Base-by-base conservation (phyloP, 2,329 filamentous ascomycete species). In the Calonectria honghensis region DNA sequence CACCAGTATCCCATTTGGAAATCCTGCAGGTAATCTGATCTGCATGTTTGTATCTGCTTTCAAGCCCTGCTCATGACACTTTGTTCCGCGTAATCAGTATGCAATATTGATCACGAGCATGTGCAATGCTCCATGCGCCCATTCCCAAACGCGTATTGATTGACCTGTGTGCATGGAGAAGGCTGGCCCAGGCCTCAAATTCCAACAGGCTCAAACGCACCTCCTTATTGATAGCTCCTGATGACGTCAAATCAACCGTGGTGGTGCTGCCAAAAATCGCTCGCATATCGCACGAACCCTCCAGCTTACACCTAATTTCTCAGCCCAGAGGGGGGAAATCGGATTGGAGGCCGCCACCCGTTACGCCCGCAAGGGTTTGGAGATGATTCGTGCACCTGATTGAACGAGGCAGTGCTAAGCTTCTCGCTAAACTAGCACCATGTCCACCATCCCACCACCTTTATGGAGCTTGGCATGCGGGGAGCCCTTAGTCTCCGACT, bases 401-500 rank as follows among this genome's bases (percentile, higher is more conserved):
- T 59, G 54, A 67, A 67, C 31, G 48, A 51, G 64, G 64, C 48
- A 52, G 64, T 67, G 64, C 64, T 52, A 67, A 67, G 64, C 64
- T 67, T 67, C 50, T 52, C 39, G 45, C 64, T 39, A 67, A 37
- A 54, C 11, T 67, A 35, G 64, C 54, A 59, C 54, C 10, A 7
- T 59, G 32, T 59, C 45, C 45, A 52, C 48, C 16, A 67, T 9
- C 31, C 64, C 54, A 37, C 64, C 48, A 54, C 48, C 9, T 41
- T 41, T 41, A 2, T 14, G 14, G 39, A 41, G 39, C 39, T 41
- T 41, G 39, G 54, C 48, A 67, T 67, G 64, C 48, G 64, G 64
- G 64, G 64, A 27, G 11, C 31, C 20, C 20, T 59, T 39, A 59
- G 54, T 67, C n/a, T 52, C 45, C 32, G 41, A n/a, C 48, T 29